Conservation (phyloP, 208 protist species). For the Naegleria fowleri region DNA sequence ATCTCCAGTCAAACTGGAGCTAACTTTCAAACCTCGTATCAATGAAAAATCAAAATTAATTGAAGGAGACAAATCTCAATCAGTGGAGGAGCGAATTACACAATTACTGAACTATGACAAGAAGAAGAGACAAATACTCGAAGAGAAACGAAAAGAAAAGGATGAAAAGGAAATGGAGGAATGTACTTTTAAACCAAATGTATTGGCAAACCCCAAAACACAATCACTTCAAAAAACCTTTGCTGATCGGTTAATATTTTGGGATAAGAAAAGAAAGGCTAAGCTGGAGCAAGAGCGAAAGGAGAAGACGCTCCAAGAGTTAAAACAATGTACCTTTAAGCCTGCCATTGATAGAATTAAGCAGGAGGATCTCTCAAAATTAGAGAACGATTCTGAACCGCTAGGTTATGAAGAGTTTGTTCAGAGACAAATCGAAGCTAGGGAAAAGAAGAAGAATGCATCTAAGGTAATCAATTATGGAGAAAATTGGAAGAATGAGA, state of each 20-base stretch:
- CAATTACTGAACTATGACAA: slow-evolving; percentile 48
- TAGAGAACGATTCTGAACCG: slow-evolving; percentile 38
- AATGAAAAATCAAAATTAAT: slow-evolving; percentile 27
- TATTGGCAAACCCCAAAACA: slow-evolving; percentile 18
- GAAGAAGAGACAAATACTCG: slow-evolving; percentile 47
- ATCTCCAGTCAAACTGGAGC: not conserved
- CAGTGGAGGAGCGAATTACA: slow-evolving; percentile 38
- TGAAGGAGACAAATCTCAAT: not conserved
- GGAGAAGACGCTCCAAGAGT: slow-evolving; percentile 36
- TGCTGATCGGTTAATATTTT: slow-evolving; percentile 44
- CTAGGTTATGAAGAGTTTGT: slow-evolving; percentile 51
- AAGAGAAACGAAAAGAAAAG: slow-evolving; percentile 45
- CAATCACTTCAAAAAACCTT: slow-evolving; percentile 33
- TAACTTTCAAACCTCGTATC: not conserved
- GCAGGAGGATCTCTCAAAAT: not conserved
- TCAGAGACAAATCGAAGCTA: slow-evolving; percentile 43
- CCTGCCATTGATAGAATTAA: slow-evolving; percentile 34
- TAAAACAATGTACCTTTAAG: slow-evolving; percentile 44
- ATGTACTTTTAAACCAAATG: slow-evolving; percentile 56
- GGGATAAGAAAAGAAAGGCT: slow-evolving; percentile 48
- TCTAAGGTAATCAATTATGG: not conserved
- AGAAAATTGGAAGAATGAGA: not conserved
- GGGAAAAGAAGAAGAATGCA: slow-evolving; percentile 32
- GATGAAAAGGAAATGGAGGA: slow-evolving; percentile 44
- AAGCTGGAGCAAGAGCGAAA: slow-evolving; percentile 46